Evolutionary conservation across 2,329 filamentous ascomycete species (phyloP), one percentile per base, ranked within the genome.

Genomic region (Trichothecium sympodiale): DNA sequence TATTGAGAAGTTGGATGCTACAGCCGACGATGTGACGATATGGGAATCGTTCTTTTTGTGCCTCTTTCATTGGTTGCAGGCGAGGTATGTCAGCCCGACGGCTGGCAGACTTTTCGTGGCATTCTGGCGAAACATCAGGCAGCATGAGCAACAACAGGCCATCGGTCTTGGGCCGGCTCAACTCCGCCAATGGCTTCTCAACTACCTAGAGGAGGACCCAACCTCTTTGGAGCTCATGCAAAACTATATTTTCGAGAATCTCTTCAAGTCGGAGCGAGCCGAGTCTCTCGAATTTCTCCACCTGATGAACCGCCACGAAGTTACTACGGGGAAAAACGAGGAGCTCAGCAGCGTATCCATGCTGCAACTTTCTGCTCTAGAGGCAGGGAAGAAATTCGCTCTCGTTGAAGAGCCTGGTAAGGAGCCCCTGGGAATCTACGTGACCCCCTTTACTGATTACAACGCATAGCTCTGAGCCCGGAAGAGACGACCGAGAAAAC

Each of bases 311-410:
- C 57, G 64, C 12, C 52, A 67, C 5, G 62, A 62, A 36, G 55
- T 65, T n/a, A 53, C 68, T 10, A 63, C 56, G 37, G 65, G 57
- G n/a, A 9, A 8, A 41, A 62, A 63, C 29, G 58, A 58, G 31
- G 62, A 65, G 15, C 54, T 73, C 17, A 65, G 74, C 36, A 57
- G 65, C 12, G 65, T 74, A 35, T 68, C 73, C 1, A 61, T 77
- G 30, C 56, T 85, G 8, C 73, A 77, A 43, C 64, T 86, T 29
- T 69, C 78, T 31, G 71, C 77, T n/a, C 61, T 86, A 30, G 78
- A 84, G 43, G 69, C 77, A 13, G 81, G 77, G 12, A 85, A 84
- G 55, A 81, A 80, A 48, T 61, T 71, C 27, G 80, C 80, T 2
- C 57, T 84, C 14, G 74, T 85, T 2, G 77, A 80, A 39, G 80